Conservation (phyloP, 2,329 filamentous ascomycete species). For the Hymenoscyphus repandus region DNA sequence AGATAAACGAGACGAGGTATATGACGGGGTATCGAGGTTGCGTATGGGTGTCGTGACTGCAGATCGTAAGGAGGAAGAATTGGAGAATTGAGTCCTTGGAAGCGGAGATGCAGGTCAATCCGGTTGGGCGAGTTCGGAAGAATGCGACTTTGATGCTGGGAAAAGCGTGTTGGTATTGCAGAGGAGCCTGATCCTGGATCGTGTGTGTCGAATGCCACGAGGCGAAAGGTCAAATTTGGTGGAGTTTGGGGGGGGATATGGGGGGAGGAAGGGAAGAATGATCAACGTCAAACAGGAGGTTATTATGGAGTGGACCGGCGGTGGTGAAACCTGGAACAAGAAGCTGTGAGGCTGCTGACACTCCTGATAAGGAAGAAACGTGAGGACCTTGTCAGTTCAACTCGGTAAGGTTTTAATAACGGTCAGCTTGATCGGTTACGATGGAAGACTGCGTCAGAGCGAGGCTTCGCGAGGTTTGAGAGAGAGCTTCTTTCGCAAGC, state of each 20-base stretch:
- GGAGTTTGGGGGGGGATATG: neutral
- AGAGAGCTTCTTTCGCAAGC: no score
- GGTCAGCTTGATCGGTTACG: no score
- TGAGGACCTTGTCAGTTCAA: no score
- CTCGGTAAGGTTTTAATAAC: no score
- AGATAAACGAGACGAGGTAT: neutral
- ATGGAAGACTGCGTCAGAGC: no score
- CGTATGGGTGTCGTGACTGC: neutral
- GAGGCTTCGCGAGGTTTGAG: no score
- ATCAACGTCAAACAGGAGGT: slow-evolving; percentile 1
- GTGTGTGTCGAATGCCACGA: neutral
- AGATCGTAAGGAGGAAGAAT: neutral
- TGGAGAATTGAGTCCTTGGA: neutral
- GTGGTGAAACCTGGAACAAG: neutral
- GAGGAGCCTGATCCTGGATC: neutral
- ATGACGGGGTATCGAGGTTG: neutral
- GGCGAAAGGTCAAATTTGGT: neutral
- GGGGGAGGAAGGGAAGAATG: neutral
- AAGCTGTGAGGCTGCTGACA: neutral
- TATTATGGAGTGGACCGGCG: neutral
- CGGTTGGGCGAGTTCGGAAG: neutral
- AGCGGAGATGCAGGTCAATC: neutral
- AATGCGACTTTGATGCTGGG: neutral
- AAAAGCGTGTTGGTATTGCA: neutral
- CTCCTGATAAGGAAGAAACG: neutral